Evolutionary conservation across 2,329 filamentous ascomycete genomes (phyloP).

Genomic region (Aphanocladium album): DNA sequence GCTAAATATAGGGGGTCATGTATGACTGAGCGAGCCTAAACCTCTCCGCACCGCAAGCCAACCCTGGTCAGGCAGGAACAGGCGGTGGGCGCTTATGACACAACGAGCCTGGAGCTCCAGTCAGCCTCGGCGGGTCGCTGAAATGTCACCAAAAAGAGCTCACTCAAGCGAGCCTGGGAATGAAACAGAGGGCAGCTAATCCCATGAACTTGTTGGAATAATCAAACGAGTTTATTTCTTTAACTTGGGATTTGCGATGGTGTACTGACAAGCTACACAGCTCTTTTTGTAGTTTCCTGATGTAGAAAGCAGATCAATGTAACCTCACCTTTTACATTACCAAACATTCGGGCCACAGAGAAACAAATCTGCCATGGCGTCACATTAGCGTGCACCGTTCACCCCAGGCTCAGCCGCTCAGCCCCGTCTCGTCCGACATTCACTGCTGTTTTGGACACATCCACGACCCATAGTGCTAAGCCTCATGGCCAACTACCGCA

Average conservation of each 20-base stretch:
- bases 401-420: constrained; percentile 1
- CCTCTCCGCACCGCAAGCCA: no score
- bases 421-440: background rate
- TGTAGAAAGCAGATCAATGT: background rate
- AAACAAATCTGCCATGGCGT: constrained; percentile 10
- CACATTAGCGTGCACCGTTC: background rate
- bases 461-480: background rate
- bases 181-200: no score
- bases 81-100: constrained; percentile 2
- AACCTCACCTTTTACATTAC: background rate
- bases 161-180: background rate
- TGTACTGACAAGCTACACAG: background rate
- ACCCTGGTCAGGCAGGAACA: background rate
- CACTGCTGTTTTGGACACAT: background rate
- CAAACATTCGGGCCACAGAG: background rate
- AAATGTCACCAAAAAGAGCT: background rate
- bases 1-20: background rate
- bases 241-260: no score
- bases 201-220: no score
- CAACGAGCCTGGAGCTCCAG: background rate
- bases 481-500: background rate
- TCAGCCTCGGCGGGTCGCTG: constrained; percentile 12
- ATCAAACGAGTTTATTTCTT: no score
- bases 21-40: background rate
- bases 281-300: background rate